These are phyloP conservation scores for Pistacia integerrima DNA, from an alignment of 345 rosid species.

Conservation along the genomic window DNA sequence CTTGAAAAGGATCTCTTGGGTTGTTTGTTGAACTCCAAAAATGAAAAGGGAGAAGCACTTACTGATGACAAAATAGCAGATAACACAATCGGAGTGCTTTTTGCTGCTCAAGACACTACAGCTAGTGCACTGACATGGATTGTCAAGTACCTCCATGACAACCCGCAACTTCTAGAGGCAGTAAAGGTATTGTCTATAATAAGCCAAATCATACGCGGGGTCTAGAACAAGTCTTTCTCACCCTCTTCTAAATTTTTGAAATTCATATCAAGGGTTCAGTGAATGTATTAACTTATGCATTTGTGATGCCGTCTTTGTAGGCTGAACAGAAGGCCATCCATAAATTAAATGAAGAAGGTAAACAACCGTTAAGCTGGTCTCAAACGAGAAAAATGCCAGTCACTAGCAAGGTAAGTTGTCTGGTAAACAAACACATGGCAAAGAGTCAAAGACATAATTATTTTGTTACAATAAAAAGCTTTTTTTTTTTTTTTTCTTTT, in stretches of 20 bases:
- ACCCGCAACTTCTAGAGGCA: conserved; percentile 62
- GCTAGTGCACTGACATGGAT: conserved; percentile 84
- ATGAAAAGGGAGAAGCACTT: conserved; percentile 40
- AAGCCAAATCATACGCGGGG: conserved; percentile 2
- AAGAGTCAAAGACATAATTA: background rate
- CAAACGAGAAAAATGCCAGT: conserved; percentile 64
- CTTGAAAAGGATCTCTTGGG: conserved; percentile 50
- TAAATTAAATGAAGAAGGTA: conserved; percentile 32
- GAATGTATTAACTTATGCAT: background rate
- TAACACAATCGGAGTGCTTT: conserved; percentile 69
- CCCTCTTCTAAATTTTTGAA: conserved; percentile 5
- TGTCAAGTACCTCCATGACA: conserved; percentile 74
- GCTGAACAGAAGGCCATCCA: conserved; percentile 54
- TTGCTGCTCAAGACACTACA: conserved; percentile 80
- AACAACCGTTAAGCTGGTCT: conserved; percentile 48
- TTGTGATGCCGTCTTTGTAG: conserved; percentile 27
- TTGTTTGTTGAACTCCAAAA: conserved; percentile 47
- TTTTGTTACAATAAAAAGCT: background rate
- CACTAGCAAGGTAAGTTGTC: conserved; percentile 45
- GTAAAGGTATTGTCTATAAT: conserved; percentile 52
- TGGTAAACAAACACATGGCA: background rate
- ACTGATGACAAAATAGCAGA: conserved; percentile 57
- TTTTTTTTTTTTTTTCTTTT: conserved; percentile 4
- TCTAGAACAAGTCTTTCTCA: conserved; percentile 16
- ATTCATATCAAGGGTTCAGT: background rate